Percentiles rank a stretch among this genome's conserved stretches.
Conservation (phyloP, 805 yeast genomes). For the Tetrapisispora iriomotensis region DNA sequence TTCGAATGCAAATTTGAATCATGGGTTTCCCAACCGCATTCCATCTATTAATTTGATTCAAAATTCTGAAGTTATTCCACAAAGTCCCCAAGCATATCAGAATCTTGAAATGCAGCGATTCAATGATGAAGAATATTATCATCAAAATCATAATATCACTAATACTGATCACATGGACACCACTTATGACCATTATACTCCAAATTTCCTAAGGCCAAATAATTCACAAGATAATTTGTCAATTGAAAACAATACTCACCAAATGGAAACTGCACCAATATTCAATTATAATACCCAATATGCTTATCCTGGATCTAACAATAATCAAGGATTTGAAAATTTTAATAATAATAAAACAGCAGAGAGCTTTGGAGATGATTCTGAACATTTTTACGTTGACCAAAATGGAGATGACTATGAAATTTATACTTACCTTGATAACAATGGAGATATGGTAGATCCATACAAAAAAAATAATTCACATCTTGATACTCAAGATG, state of each 20-base stretch:
- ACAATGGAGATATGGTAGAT: slow-evolving; percentile 29
- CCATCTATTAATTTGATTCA: slow-evolving; percentile 3
- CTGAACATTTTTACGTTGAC: slow-evolving; percentile 23
- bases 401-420: slow-evolving; percentile 30
- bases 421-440: slow-evolving; percentile 27
- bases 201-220: not conserved
- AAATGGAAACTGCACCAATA: slow-evolving; percentile 3
- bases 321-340: not conserved
- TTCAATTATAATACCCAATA: not conserved
- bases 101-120: not conserved
- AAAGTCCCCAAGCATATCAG: slow-evolving; percentile 1
- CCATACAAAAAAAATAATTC: slow-evolving; percentile 16
- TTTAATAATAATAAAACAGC: not conserved
- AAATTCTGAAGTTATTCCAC: slow-evolving; percentile 2
- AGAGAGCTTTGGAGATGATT: slow-evolving; percentile 8
- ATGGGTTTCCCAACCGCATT: not conserved
- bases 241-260: slow-evolving; percentile 1
- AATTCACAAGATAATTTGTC: not conserved
- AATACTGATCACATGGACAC: not conserved
- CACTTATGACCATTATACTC: not conserved
- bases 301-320: not conserved
- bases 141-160: not conserved
- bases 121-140: slow-evolving; percentile 1
- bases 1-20: not conserved
- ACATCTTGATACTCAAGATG: not conserved